Percentiles rank a stretch among this genome's conserved stretches.
phyloP scores from a whole-genome alignment of 306 rosid species.

The Castanea crenata region DNA sequence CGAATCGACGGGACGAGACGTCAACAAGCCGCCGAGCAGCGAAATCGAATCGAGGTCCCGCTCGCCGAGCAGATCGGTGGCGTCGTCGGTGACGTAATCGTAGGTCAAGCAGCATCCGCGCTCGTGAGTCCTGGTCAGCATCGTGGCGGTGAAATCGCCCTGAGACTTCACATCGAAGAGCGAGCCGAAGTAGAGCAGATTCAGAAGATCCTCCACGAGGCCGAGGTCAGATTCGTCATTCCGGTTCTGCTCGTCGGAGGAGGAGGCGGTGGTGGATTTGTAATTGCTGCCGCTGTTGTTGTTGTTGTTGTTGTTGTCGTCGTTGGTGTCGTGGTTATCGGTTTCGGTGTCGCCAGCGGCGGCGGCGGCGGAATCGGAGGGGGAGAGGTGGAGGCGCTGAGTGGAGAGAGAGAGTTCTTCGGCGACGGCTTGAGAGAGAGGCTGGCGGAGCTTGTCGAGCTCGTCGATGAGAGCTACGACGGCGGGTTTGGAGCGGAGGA shows the following conservation, averaged over 20 bases:
- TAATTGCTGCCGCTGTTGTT: not conserved
- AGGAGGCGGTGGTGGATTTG: slow-evolving; percentile 15
- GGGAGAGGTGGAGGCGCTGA: slow-evolving; percentile 30
- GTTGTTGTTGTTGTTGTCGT: not conserved
- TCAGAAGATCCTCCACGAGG: slow-evolving; percentile 67
- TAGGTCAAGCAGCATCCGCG: slow-evolving; percentile 93
- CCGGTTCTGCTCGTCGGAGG: slow-evolving; percentile 2
- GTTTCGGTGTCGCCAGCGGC: slow-evolving; percentile 10
- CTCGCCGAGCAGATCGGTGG: slow-evolving; percentile 89
- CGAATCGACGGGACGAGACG: slow-evolving; percentile 77
- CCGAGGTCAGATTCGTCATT: slow-evolving; percentile 20
- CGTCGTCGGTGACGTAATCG: slow-evolving; percentile 93
- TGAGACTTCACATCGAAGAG: slow-evolving; percentile 86
- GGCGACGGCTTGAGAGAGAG: slow-evolving; percentile 60
- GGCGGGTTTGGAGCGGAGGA: slow-evolving; percentile 76
- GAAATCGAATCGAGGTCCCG: slow-evolving; percentile 83
- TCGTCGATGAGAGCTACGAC: slow-evolving; percentile 65
- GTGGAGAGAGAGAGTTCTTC: slow-evolving; percentile 63
- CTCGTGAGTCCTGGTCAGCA: slow-evolving; percentile 87
- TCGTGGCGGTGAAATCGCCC: slow-evolving; percentile 78
- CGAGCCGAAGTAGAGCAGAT: slow-evolving; percentile 83
- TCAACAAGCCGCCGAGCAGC: slow-evolving; percentile 53
- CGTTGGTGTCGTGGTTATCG: not conserved
- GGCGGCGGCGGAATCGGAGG: slow-evolving; percentile 20
- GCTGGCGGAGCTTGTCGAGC: slow-evolving; percentile 89